These are phyloP conservation scores for Trichosanthes cucumerina DNA, from an alignment of 306 rosid genomes.

Conservation along the genomic window DNA sequence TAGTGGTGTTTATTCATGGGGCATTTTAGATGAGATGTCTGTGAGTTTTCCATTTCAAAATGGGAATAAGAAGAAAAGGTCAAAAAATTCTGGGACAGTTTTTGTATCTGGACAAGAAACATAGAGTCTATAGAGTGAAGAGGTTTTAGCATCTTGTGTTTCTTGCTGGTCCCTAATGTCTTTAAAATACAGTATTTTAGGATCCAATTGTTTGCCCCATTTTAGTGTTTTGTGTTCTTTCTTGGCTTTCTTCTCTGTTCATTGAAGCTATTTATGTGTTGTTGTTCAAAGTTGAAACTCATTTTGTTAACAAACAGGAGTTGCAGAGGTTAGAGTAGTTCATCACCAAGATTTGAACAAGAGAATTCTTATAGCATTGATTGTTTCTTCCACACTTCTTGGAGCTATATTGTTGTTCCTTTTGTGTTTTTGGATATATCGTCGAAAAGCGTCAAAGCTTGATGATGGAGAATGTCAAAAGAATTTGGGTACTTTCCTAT, in stretches of 20 bases:
- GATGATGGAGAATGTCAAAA: slow-evolving; percentile 28
- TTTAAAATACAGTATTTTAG: not conserved
- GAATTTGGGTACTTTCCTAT: slow-evolving; percentile 36
- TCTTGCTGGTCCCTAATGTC: slow-evolving; percentile 3
- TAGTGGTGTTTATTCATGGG: not conserved
- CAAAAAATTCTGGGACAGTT: not conserved
- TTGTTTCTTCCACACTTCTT: slow-evolving; percentile 61
- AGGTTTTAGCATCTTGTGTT: not conserved
- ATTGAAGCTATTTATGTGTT: not conserved
- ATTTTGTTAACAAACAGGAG: slow-evolving; percentile 32
- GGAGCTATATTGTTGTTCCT: slow-evolving; percentile 47
- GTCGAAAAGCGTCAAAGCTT: slow-evolving; percentile 25
- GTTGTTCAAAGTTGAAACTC: not conserved
- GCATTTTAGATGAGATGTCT: not conserved
- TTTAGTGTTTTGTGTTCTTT: not conserved
- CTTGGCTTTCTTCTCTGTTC: not conserved
- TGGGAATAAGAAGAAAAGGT: not conserved
- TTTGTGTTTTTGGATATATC: slow-evolving; percentile 40
- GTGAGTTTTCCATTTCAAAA: not conserved
- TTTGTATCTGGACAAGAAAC: not conserved
- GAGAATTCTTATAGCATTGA: slow-evolving; percentile 50
- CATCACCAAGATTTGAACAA: slow-evolving; percentile 64
- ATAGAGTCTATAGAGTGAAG: not conserved
- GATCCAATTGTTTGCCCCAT: not conserved
- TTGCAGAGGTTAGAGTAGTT: slow-evolving; percentile 31